phyloP scores from a whole-genome alignment of 352 stramenopile genomes.

The Pythium aristosporum region DNA sequence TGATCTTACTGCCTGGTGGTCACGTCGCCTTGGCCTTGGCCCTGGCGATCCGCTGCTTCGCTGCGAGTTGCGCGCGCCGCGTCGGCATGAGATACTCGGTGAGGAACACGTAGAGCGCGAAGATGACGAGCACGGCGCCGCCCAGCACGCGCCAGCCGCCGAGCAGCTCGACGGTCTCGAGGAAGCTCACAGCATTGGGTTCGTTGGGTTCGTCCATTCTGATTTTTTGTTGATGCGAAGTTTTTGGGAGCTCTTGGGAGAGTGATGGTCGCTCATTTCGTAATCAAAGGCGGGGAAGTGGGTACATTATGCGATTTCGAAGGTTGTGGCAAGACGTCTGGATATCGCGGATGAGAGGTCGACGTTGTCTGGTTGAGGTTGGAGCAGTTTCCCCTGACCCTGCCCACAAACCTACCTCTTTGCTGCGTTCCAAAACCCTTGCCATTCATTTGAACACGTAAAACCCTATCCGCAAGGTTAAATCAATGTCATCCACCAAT shows the following conservation, averaged over 20 bases:
- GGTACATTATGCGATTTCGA: conserved; percentile 2
- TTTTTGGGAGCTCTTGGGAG: neutral
- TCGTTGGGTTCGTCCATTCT: too few relatives aligned
- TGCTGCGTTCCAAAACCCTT: conserved; percentile 13
- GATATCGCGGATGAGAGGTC: conserved; percentile 4
- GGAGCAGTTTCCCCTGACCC: conserved; percentile 16
- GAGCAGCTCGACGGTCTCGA: conserved; percentile 30
- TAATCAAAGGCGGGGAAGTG: conserved; percentile 4
- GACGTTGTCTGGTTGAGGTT: conserved; percentile 11
- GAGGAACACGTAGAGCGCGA: conserved; percentile 26
- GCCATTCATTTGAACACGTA: conserved; percentile 4
- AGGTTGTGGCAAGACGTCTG: neutral
- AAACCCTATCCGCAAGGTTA: conserved; percentile 3
- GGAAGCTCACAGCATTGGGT: conserved; percentile 17
- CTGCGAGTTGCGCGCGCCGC: conserved; percentile 9
- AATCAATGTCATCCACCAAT: neutral
- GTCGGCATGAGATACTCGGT: conserved; percentile 29
- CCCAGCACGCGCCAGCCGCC: conserved; percentile 19
- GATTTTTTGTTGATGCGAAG: neutral
- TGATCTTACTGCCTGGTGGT: too few relatives aligned
- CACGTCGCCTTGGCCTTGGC: too few relatives aligned
- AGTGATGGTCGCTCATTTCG: conserved; percentile 4
- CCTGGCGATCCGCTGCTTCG: neutral
- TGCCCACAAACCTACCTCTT: conserved; percentile 25
- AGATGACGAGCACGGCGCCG: conserved; percentile 21